phyloP scores from a whole-genome alignment of 495 filamentous ascomycete species.

The Penicillium subrubescens region DNA sequence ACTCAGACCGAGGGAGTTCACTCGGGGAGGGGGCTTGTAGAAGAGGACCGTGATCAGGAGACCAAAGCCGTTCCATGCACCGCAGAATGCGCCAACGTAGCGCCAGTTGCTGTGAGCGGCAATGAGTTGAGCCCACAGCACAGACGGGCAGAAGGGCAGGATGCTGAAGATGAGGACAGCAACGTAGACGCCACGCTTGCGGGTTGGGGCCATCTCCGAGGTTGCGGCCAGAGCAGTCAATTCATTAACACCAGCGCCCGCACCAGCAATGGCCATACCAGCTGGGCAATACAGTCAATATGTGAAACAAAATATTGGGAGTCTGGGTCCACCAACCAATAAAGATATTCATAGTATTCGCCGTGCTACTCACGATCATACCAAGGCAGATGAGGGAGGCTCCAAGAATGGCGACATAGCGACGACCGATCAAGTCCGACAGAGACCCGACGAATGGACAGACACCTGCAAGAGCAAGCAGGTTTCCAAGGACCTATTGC shows the following conservation, averaged over 20 bases:
- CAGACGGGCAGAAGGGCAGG: conserved; percentile 67
- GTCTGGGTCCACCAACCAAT: conserved; percentile 54
- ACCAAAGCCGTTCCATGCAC: conserved; percentile 62
- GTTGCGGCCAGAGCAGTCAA: conserved; percentile 69
- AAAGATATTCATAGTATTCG: conserved; percentile 66
- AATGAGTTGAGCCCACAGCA: conserved; percentile 72
- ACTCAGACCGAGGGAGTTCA: conserved; percentile 53
- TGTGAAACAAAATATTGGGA: conserved; percentile 14
- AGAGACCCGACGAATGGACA: conserved; percentile 73
- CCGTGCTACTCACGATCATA: conserved; percentile 67
- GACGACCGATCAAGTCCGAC: conserved; percentile 69
- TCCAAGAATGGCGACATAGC: conserved; percentile 66
- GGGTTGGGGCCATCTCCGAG: conserved; percentile 68
- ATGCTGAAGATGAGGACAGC: conserved; percentile 69
- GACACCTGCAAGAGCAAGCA: conserved; percentile 66
- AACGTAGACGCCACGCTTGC: conserved; percentile 69
- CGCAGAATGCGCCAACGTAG: conserved; percentile 62
- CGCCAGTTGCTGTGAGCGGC: conserved; percentile 61
- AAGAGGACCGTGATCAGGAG: conserved; percentile 62
- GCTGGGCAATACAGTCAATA: conserved; percentile 41
- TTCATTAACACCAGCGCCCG: conserved; percentile 66
- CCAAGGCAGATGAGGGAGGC: conserved; percentile 61
- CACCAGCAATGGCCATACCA: conserved; percentile 63
- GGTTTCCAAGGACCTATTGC: conserved; percentile 58
- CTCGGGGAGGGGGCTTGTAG: conserved; percentile 66